Conservation (phyloP, 2,329 filamentous ascomycete genomes). For the Penicillium corylophilum region DNA sequence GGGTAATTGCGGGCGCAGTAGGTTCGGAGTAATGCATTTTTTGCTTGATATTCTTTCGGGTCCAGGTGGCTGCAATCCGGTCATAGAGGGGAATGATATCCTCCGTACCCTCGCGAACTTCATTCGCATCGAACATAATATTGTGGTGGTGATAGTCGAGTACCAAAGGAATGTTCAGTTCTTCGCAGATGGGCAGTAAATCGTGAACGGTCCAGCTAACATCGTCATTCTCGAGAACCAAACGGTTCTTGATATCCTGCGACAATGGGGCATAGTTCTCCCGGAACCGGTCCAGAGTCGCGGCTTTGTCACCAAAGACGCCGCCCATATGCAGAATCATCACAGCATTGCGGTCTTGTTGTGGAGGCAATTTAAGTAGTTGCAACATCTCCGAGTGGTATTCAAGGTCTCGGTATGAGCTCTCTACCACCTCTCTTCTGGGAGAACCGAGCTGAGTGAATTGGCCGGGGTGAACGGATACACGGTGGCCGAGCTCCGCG, state of each 20-base stretch:
- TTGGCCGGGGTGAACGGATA: slow-evolving; percentile 89
- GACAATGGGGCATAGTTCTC: slow-evolving; percentile 69
- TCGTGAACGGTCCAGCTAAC: slow-evolving; percentile 92
- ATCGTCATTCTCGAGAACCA: slow-evolving; percentile 94
- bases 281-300: slow-evolving; percentile 74
- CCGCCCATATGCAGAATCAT: slow-evolving; percentile 96
- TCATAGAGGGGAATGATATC: slow-evolving; percentile 76
- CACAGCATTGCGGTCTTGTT: slow-evolving; percentile 79
- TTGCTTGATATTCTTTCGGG: slow-evolving; percentile 76
- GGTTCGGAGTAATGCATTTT: slow-evolving; percentile 98
- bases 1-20: slow-evolving; percentile 71
- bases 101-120: slow-evolving; percentile 77
- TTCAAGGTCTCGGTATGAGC: slow-evolving; percentile 75
- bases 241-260: slow-evolving; percentile 69
- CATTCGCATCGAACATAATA: slow-evolving; percentile 73
- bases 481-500: slow-evolving; percentile 73
- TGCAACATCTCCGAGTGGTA: slow-evolving; percentile 86
- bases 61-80: slow-evolving; percentile 81
- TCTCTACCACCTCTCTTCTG: slow-evolving; percentile 70
- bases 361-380: slow-evolving; percentile 72
- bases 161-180: slow-evolving; percentile 88
- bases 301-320: slow-evolving; percentile 79
- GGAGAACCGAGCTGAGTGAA: slow-evolving; percentile 91
- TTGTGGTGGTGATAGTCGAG: slow-evolving; percentile 96
- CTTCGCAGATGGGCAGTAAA: slow-evolving; percentile 82